Evolutionary conservation across 1,139 yeast genomes (phyloP).

Genomic region (Magnusiomyces suaveolens): DNA sequence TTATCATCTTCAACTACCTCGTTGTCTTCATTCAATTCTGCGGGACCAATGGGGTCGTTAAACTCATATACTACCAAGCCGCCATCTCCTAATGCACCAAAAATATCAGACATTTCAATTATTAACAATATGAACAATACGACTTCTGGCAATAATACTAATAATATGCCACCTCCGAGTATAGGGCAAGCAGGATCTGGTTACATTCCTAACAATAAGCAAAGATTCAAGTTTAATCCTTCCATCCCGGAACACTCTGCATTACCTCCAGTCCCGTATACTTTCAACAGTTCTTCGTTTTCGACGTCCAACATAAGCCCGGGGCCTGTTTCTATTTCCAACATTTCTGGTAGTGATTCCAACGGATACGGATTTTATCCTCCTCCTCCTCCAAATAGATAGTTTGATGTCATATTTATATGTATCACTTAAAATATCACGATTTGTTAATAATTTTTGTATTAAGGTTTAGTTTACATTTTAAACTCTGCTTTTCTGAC

Average conservation of each 20-base stretch:
- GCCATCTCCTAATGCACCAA: background rate
- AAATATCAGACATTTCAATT: background rate
- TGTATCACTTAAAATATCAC: no score
- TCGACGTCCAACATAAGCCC: no score
- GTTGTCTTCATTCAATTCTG: background rate
- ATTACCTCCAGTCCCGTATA: background rate
- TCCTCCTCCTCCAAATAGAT: background rate
- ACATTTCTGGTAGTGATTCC: background rate
- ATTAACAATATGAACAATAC: background rate
- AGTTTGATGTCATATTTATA: no score
- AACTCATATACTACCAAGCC: background rate
- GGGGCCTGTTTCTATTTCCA: background rate
- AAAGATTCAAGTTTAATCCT: background rate
- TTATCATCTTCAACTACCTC: no score
- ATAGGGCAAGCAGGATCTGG: background rate
- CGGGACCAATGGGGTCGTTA: background rate
- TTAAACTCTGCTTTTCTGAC: no score
- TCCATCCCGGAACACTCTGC: background rate
- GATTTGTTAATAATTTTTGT: no score
- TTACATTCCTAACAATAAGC: background rate
- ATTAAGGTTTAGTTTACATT: no score
- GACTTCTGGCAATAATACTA: background rate
- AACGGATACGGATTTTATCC: slow-evolving; percentile 2
- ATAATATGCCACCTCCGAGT: background rate
- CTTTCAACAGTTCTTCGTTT: background rate